Base-by-base conservation (phyloP, 148 eudicot genomes). In the Rhododendron griersonianum region DNA sequence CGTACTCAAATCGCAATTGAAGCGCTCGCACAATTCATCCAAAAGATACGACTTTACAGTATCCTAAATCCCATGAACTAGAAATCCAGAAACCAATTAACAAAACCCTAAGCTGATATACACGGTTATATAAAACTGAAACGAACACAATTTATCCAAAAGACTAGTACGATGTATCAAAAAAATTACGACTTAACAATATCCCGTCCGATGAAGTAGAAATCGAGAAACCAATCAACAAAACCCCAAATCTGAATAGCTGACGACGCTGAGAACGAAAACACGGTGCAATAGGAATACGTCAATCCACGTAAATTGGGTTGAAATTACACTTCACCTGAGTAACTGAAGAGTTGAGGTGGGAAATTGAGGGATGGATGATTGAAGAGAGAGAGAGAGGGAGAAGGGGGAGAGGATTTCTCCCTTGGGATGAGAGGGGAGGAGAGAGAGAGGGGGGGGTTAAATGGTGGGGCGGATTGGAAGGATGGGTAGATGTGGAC, bases 401-500 rank as follows among this genome's bases (percentile, higher is more conserved):
- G 50, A 11, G 50, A 37, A 37, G 14, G 7, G 21, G 48, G 11
- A 0, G 19, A 9, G 25, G 18, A 11, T 30, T 7, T 80, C 13
- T 6, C 28, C 47, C 59, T 57, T n/a, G 45, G 84, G n/a, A 16
- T 55, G 30, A 19, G 44, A 35, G 39, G 25, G 6, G 59, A 5
- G 55, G 61, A 25, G 57, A 23, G 30, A 51, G 63, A 48, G 63
- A 50, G 35, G 8, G 51, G 14, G 0, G 0, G 19, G 61, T 50
- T 80, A 80, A 25, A 80, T 33, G 44, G 45, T 57, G 11, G 51
- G 74, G 19, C 21, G 73, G 50, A 41, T 39, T 39, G 84, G 51
- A 18, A 82, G 84, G 74, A 39, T 57, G 18, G 48, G 84, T 21
- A 57, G 73, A 82, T 61, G 84, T 59, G 74, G 74, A 82, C 51